A percentile compares a stretch with the other conserved stretches of the same genome.
Evolutionary conservation across 139 green algal species (phyloP).

Genomic region (Dunaliella sp.): DNA sequence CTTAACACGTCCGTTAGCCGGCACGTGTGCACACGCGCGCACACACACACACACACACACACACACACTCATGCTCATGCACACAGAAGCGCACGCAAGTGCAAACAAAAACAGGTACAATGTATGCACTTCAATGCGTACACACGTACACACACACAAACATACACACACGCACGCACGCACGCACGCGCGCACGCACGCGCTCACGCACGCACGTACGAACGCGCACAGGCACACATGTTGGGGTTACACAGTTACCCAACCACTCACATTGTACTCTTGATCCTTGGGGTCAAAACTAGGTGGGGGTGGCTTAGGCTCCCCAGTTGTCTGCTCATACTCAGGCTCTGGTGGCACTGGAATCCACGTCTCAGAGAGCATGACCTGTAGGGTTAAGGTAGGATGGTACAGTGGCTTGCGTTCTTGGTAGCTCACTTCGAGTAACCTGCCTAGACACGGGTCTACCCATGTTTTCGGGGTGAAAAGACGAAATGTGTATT

Average conservation of each 20-base stretch:
- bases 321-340: slow-evolving; percentile 5
- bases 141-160: too few species aligned
- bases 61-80: background rate
- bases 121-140: too few species aligned
- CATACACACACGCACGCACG: too few species aligned
- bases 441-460: too few species aligned
- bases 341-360: slow-evolving; percentile 23
- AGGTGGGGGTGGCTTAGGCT: slow-evolving; percentile 19
- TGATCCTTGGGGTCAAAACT: slow-evolving; percentile 28
- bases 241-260: background rate
- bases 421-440: too few species aligned
- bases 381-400: slow-evolving; percentile 28
- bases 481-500: background rate
- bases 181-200: too few species aligned
- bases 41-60: background rate
- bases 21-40: background rate
- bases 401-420: too few species aligned
- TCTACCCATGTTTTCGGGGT: background rate
- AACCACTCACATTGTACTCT: slow-evolving; percentile 36
- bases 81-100: background rate
- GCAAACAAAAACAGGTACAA: background rate
- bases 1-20: background rate
- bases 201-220: too few species aligned
- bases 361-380: slow-evolving; percentile 37
- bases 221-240: background rate